These are phyloP conservation scores for Emericellopsis terricola DNA, from an alignment of 495 filamentous ascomycete species.

Conservation along the genomic window DNA sequence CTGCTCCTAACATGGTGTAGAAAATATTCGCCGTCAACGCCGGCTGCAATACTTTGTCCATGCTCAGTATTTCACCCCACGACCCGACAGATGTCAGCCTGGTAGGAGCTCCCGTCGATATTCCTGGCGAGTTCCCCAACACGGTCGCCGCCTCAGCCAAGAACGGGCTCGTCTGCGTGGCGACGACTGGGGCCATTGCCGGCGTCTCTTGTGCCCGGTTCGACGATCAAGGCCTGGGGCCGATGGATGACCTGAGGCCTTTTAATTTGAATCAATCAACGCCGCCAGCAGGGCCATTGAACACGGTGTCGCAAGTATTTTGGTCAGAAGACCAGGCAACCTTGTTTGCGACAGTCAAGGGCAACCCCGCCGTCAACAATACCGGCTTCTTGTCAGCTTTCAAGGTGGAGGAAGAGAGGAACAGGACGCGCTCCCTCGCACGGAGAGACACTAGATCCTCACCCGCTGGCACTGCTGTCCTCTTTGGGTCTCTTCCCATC, in stretches of 20 bases:
- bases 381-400: slow-evolving; percentile 35
- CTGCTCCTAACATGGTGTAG: slow-evolving; percentile 9
- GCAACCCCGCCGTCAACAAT: slow-evolving; percentile 28
- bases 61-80: slow-evolving; percentile 28
- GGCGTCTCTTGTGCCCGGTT: slow-evolving; percentile 34
- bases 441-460: slow-evolving; percentile 12
- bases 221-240: slow-evolving; percentile 16
- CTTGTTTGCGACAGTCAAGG: slow-evolving; percentile 39
- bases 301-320: slow-evolving; percentile 35
- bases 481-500: slow-evolving; percentile 33
- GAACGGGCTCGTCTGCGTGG: slow-evolving; percentile 33
- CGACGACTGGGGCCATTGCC: slow-evolving; percentile 29
- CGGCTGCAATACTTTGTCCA: slow-evolving; percentile 37
- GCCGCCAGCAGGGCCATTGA: slow-evolving; percentile 33
- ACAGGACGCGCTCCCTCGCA: slow-evolving; percentile 4
- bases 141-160: slow-evolving; percentile 33
- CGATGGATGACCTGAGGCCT: slow-evolving; percentile 22
- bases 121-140: slow-evolving; percentile 37
- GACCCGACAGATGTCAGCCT: slow-evolving; percentile 21
- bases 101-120: slow-evolving; percentile 10
- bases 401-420: slow-evolving; percentile 12
- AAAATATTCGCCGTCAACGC: slow-evolving; percentile 39
- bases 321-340: slow-evolving; percentile 32
- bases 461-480: slow-evolving; percentile 30
- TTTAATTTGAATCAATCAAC: slow-evolving; percentile 30